Conservation (phyloP, 805 yeast species). For the Nematodospora valgi region DNA sequence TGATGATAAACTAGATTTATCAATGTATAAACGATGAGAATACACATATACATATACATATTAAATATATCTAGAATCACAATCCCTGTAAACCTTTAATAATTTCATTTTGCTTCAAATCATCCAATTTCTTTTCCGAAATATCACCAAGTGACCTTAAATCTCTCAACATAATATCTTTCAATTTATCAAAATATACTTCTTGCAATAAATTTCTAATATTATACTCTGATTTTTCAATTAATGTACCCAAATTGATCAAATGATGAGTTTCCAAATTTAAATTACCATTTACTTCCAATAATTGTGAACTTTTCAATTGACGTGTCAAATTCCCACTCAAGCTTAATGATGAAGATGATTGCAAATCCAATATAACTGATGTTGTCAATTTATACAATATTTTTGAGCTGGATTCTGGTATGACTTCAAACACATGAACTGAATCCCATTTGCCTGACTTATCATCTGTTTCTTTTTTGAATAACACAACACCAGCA, state of each 20-base stretch:
- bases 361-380: constrained; percentile 68
- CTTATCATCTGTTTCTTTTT: constrained; percentile 56
- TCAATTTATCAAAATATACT: constrained; percentile 92
- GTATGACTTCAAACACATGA: constrained; percentile 79
- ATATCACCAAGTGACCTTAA: constrained; percentile 37
- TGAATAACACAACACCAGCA: constrained; percentile 88
- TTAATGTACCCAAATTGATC: constrained; percentile 76
- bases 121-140: constrained; percentile 26
- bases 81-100: constrained; percentile 37
- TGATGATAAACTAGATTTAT: constrained; percentile 22
- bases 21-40: constrained; percentile 18
- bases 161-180: constrained; percentile 65
- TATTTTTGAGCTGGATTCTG: constrained; percentile 35
- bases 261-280: constrained; percentile 65
- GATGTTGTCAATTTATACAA: constrained; percentile 80
- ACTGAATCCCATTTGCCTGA: constrained; percentile 85
- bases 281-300: constrained; percentile 26
- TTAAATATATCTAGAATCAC: constrained; percentile 14
- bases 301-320: constrained; percentile 51
- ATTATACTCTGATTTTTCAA: constrained; percentile 86
- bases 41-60: too few relatives aligned
- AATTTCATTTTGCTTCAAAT: constrained; percentile 31
- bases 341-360: constrained; percentile 31
- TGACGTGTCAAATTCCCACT: constrained; percentile 89
- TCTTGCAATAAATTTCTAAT: constrained; percentile 85